phyloP scores from a whole-genome alignment of 352 stramenopile genomes.

The Pythium rishiriense region DNA sequence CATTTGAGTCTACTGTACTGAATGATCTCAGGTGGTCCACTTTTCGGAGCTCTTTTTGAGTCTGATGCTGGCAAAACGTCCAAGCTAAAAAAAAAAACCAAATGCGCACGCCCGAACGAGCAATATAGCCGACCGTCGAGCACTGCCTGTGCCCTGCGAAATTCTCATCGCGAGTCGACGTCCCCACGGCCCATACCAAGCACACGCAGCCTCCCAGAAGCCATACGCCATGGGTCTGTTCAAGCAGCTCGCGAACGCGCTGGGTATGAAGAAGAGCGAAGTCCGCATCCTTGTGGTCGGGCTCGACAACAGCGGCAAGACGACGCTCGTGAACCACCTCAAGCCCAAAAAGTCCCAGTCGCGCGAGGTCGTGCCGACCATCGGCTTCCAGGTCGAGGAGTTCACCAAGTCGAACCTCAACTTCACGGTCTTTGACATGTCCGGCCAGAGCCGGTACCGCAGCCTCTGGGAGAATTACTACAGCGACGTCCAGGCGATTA shows the following conservation, averaged over 20 bases:
- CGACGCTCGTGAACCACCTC: slow-evolving; percentile 91
- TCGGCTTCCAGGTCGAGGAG: slow-evolving; percentile 90
- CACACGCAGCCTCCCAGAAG: neutral
- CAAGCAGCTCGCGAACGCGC: slow-evolving; percentile 71
- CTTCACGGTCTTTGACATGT: slow-evolving; percentile 93
- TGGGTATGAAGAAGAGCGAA: slow-evolving; percentile 82
- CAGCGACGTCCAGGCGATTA: slow-evolving; percentile 83
- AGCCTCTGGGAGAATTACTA: slow-evolving; percentile 89
- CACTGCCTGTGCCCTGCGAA: neutral
- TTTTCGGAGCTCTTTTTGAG: neutral
- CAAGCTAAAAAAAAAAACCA: too few species aligned
- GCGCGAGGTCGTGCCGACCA: slow-evolving; percentile 86
- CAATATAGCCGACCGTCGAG: neutral
- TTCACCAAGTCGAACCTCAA: slow-evolving; percentile 91
- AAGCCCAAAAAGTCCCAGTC: slow-evolving; percentile 87
- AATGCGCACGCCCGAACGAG: slow-evolving; percentile 3
- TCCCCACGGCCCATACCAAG: neutral
- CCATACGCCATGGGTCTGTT: slow-evolving; percentile 72
- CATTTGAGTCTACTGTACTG: slow-evolving; percentile 12
- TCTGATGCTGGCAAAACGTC: neutral
- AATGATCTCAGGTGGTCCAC: slow-evolving; percentile 12
- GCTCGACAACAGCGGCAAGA: slow-evolving; percentile 92
- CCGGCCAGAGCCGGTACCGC: slow-evolving; percentile 77
- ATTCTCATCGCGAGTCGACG: neutral
- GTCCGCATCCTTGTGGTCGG: slow-evolving; percentile 89